phyloP scores from a whole-genome alignment of 306 rosid species.

The Corylus avellana region DNA sequence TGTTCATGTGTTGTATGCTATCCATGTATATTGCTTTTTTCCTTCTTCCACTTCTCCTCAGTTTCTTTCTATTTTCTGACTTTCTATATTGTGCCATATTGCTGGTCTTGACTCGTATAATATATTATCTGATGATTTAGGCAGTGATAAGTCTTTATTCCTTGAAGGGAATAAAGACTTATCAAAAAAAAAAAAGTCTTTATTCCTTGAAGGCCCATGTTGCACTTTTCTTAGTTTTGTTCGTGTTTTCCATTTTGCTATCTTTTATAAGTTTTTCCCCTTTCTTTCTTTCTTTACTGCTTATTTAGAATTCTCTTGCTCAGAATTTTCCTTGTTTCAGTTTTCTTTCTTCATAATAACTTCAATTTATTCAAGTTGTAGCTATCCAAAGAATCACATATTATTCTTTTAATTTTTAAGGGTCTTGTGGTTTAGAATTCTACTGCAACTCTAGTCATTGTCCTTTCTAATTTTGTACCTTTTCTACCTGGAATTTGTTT shows the following conservation, averaged over 20 bases:
- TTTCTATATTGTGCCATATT: background rate
- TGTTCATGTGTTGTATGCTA: too few species aligned
- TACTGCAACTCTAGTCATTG: background rate
- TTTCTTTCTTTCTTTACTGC: background rate
- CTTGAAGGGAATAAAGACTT: background rate
- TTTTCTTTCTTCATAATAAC: background rate
- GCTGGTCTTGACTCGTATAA: background rate
- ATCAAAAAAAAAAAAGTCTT: background rate
- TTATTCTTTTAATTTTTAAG: background rate
- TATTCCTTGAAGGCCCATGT: background rate
- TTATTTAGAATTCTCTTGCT: background rate
- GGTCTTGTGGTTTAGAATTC: background rate
- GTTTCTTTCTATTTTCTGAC: background rate
- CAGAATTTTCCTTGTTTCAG: background rate
- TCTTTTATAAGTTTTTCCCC: background rate
- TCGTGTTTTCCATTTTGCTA: background rate
- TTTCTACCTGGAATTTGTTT: background rate
- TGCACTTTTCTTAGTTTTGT: background rate
- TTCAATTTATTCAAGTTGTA: background rate
- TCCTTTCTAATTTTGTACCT: slow-evolving; percentile 10
- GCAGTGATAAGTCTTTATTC: background rate
- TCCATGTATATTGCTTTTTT: background rate
- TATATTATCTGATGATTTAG: background rate
- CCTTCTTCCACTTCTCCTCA: background rate
- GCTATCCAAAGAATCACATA: slow-evolving; percentile 8